Conservation (phyloP, 2,329 filamentous ascomycete species). For the Ilyonectria robusta region DNA sequence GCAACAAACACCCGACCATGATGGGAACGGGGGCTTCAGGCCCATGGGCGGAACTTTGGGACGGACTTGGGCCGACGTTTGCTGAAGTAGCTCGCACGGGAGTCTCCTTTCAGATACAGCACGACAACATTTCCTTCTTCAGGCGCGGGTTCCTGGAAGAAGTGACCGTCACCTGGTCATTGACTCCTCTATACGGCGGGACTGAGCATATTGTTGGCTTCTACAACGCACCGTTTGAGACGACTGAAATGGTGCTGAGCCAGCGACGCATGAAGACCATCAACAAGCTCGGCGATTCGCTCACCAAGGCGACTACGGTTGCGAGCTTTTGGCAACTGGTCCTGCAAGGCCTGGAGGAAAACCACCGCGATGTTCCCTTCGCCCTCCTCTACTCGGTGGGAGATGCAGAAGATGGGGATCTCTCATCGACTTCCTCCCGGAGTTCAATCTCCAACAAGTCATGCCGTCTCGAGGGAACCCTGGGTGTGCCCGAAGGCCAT, state of each 20-base stretch:
- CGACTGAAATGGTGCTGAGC: slow-evolving; percentile 52
- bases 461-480: slow-evolving; percentile 53
- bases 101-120: slow-evolving; percentile 51
- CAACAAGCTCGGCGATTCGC: slow-evolving; percentile 50
- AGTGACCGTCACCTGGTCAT: slow-evolving; percentile 56
- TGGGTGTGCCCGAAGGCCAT: slow-evolving; percentile 54
- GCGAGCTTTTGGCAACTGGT: slow-evolving; percentile 54
- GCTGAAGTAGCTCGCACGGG: slow-evolving; percentile 55
- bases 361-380: slow-evolving; percentile 57
- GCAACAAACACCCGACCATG: slow-evolving; percentile 72
- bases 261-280: slow-evolving; percentile 53
- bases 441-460: slow-evolving; percentile 55
- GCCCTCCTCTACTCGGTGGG: slow-evolving; percentile 58
- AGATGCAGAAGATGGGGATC: slow-evolving; percentile 54
- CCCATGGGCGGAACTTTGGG: slow-evolving; percentile 68
- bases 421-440: slow-evolving; percentile 52
- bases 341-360: slow-evolving; percentile 51
- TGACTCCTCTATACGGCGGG: slow-evolving; percentile 56
- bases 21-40: slow-evolving; percentile 71
- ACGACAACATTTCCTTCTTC: slow-evolving; percentile 52
- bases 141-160: slow-evolving; percentile 56
- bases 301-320: slow-evolving; percentile 51
- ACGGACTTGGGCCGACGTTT: slow-evolving; percentile 50
- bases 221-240: slow-evolving; percentile 57
- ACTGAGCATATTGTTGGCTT: slow-evolving; percentile 55